phyloP scores from a whole-genome alignment of 768 basidiomycete genomes.

The Termitomyces sp. region DNA sequence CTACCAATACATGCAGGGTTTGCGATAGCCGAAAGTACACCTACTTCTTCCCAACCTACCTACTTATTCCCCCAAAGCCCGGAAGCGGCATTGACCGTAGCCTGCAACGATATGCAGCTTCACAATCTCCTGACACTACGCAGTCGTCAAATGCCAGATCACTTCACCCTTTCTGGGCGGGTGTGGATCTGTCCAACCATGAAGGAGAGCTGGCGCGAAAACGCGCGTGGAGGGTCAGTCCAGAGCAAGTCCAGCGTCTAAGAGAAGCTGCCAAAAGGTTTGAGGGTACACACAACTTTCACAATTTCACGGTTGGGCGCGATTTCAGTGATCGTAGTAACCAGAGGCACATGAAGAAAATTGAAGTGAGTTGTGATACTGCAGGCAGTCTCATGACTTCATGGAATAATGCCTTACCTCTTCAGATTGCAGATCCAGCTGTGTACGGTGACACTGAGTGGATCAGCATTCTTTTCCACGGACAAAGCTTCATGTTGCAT shows the following conservation, averaged over 20 bases:
- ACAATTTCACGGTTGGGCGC: constrained; percentile 91
- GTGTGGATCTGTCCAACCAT: constrained; percentile 29
- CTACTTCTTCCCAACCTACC: constrained; percentile 92
- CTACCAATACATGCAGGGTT: constrained; percentile 36
- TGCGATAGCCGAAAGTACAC: constrained; percentile 98
- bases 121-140: constrained; percentile 18
- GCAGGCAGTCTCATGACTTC: not conserved
- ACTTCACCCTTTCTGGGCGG: constrained; percentile 61
- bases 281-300: constrained; percentile 93
- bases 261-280: constrained; percentile 56
- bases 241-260: constrained; percentile 50
- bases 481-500: constrained; percentile 98
- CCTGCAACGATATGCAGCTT: constrained; percentile 28
- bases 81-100: constrained; percentile 51
- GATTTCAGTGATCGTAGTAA: constrained; percentile 81
- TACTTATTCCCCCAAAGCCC: constrained; percentile 86
- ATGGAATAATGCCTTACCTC: not conserved
- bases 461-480: constrained; percentile 90
- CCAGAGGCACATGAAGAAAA: constrained; percentile 81
- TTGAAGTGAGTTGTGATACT: constrained; percentile 49
- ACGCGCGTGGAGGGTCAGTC: constrained; percentile 60
- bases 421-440: constrained; percentile 75
- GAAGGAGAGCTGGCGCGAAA: constrained; percentile 64
- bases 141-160: constrained; percentile 8
- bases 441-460: constrained; percentile 92